phyloP scores from a whole-genome alignment of 257 asterid genomes.

The Nicotiana noctiflora region DNA sequence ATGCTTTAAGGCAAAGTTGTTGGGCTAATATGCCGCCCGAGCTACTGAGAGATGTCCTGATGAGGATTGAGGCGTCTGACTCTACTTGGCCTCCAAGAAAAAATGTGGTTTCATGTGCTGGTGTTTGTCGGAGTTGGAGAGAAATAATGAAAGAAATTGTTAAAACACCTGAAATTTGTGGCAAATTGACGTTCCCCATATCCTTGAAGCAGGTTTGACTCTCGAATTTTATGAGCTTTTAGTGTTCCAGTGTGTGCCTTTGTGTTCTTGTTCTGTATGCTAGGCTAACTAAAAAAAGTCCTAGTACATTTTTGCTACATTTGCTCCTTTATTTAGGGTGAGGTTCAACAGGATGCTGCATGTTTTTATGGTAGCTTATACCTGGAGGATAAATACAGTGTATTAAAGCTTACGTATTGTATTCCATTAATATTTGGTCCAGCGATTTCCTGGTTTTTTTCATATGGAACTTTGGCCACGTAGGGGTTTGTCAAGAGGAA shows the following conservation, averaged over 20 bases:
- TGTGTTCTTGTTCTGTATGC: background rate
- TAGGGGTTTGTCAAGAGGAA: background rate
- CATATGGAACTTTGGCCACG: background rate
- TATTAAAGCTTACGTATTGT: background rate
- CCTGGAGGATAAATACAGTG: background rate
- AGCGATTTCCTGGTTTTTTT: background rate
- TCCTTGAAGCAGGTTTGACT: slow-evolving; percentile 79
- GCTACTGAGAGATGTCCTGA: slow-evolving; percentile 81
- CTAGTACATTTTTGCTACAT: too few relatives aligned
- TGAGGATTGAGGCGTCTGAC: slow-evolving; percentile 76
- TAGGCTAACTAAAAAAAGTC: too few relatives aligned
- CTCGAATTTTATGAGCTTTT: background rate
- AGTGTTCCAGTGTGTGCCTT: background rate
- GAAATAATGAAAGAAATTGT: slow-evolving; percentile 77
- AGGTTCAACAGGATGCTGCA: background rate
- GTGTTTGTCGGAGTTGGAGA: slow-evolving; percentile 97
- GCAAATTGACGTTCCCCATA: slow-evolving; percentile 74
- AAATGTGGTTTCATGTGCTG: slow-evolving; percentile 89
- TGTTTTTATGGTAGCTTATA: background rate
- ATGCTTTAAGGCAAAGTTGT: slow-evolving; percentile 85
- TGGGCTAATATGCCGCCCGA: slow-evolving; percentile 95
- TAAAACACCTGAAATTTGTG: slow-evolving; percentile 51
- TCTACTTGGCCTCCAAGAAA: slow-evolving; percentile 62
- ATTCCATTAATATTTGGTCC: background rate
- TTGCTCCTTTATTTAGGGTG: too few relatives aligned